Evolutionary conservation across 768 basidiomycete genomes (phyloP).

Genomic region (Trametes cingulata): DNA sequence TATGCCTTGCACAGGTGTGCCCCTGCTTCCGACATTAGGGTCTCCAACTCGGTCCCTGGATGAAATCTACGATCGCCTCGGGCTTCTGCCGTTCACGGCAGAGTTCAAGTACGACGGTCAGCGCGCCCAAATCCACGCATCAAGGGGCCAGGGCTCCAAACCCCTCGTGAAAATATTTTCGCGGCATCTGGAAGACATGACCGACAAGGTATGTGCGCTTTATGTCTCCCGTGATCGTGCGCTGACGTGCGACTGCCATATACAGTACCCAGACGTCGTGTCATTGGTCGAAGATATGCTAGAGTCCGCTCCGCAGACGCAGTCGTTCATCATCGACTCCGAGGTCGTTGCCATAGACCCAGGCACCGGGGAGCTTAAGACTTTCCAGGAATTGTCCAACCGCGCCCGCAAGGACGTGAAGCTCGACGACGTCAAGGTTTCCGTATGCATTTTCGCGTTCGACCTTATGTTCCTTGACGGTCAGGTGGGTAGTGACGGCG

Average conservation of each 20-base stretch:
- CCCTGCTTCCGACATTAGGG: slow-evolving; percentile 84
- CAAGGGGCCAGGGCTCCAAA: slow-evolving; percentile 32
- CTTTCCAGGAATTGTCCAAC: slow-evolving; percentile 87
- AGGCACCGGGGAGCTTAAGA: slow-evolving; percentile 57
- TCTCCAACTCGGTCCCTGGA: slow-evolving; percentile 82
- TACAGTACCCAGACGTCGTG: slow-evolving; percentile 81
- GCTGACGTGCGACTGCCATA: slow-evolving; percentile 16
- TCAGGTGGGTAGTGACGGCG: slow-evolving; percentile 50
- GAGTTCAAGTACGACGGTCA: slow-evolving; percentile 95
- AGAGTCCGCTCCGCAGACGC: slow-evolving; percentile 38
- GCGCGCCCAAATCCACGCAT: slow-evolving; percentile 77
- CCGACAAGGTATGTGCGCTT: slow-evolving; percentile 60
- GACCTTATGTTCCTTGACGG: slow-evolving; percentile 88
- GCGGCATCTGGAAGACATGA: slow-evolving; percentile 91
- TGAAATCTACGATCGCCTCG: slow-evolving; percentile 77
- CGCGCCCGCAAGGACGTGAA: slow-evolving; percentile 83
- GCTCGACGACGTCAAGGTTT: slow-evolving; percentile 69
- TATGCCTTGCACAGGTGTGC: slow-evolving; percentile 56
- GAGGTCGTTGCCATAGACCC: slow-evolving; percentile 86
- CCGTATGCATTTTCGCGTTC: slow-evolving; percentile 85
- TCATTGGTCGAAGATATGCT: slow-evolving; percentile 57
- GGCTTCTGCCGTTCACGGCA: slow-evolving; percentile 68
- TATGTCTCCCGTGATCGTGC: slow-evolving; percentile 6
- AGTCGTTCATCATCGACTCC: slow-evolving; percentile 79
- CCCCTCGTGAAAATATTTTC: slow-evolving; percentile 70